A percentile compares a stretch with the other conserved stretches of the same genome.
Conservation (phyloP, 768 basidiomycete species). For the Boletus speciosus region DNA sequence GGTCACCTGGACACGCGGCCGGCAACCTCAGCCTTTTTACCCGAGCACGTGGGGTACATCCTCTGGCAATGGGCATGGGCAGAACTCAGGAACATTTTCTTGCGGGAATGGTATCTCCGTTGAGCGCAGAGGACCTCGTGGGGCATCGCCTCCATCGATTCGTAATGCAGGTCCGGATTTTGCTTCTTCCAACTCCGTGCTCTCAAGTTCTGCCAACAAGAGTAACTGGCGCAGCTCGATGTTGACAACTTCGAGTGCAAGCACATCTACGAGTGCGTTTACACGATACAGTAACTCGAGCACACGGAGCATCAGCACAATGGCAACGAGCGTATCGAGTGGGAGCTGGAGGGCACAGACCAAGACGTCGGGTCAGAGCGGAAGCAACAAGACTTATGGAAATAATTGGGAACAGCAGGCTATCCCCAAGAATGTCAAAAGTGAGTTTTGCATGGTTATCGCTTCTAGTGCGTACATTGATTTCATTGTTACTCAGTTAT, state of each 20-base stretch:
- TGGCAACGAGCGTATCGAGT: slow-evolving; percentile 75
- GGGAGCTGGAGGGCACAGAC: slow-evolving; percentile 64
- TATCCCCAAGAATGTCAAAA: slow-evolving; percentile 73
- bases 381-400: slow-evolving; percentile 12
- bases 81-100: slow-evolving; percentile 8
- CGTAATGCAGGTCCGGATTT: slow-evolving; percentile 48
- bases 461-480: background rate
- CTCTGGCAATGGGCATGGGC: slow-evolving; percentile 11
- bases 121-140: slow-evolving; percentile 42
- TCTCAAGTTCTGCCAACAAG: slow-evolving; percentile 42
- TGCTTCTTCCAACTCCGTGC: slow-evolving; percentile 57
- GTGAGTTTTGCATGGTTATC: slow-evolving; percentile 44
- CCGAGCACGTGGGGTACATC: slow-evolving; percentile 19
- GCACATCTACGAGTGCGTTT: slow-evolving; percentile 67
- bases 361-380: slow-evolving; percentile 17
- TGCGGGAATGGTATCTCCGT: slow-evolving; percentile 9
- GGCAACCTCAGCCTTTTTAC: slow-evolving; percentile 32
- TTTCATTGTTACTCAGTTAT: slow-evolving; percentile 46
- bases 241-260: slow-evolving; percentile 66
- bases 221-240: slow-evolving; percentile 75
- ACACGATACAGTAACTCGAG: slow-evolving; percentile 74
- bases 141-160: slow-evolving; percentile 56
- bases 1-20: slow-evolving; percentile 49
- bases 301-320: slow-evolving; percentile 69
- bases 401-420: slow-evolving; percentile 25